Evolutionary conservation across 139 green algal species (phyloP), one percentile per base, ranked within the genome.

Genomic region (Yamagishiella unicocca): DNA sequence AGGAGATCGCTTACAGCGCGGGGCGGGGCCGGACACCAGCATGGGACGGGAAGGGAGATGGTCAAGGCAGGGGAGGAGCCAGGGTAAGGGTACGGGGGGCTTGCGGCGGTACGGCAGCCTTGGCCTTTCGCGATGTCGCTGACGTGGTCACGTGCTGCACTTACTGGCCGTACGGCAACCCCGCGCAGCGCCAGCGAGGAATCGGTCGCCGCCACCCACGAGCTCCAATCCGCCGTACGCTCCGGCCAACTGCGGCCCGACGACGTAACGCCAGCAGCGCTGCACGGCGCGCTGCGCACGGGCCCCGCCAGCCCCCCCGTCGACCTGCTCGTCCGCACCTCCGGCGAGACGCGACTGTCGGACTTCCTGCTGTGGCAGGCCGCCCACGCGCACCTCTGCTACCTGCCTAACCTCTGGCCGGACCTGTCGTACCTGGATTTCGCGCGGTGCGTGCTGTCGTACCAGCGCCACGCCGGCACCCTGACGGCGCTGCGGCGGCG

Each of bases 331-430:
- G 85, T 99, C 0, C 92, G 97, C 35, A 99, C 97, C 12, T 97
- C 92, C 0, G 97, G 97, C 0, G 97, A 99, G 90, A 95, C 90
- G 6, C 93, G 97, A 0, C 94, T 99, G 10, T 96, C 88, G 10
- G 96, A 99, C 93, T 99, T 99, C 80, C 77, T 99, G 88, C 86
- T 97, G 33, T 96, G 94, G 93, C 97, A 99, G 88, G 81, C 81
- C 42, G 70, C 62, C 19, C 68, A 91, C 67, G 96, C 97, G 37
- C 87, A 94, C 61, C 92, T 99, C 10, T 81, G 90, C 4, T 99
- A 98, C 88, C 84, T 94, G 17, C 62, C 90, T 17, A 90, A 88
- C n/a, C 70, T 99, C 70, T 99, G 97, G 97, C 97, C 97, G 0
- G 95, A 97, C 9, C 95, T 98, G 75, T 92, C 91, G 5, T 98